phyloP scores from a whole-genome alignment of 306 rosid species.

The Cicer yamashitae region DNA sequence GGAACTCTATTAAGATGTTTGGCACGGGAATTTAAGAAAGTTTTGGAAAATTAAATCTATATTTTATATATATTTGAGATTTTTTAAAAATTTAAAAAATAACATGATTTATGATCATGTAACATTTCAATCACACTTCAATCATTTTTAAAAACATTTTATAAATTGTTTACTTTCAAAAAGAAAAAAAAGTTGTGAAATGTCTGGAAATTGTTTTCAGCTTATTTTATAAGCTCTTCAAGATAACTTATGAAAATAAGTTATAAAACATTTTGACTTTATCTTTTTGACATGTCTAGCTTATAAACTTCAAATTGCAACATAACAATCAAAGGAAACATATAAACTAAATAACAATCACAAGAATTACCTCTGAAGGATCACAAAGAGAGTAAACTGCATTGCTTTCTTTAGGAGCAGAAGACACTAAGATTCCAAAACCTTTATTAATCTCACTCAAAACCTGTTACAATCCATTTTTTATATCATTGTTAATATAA shows the following conservation, averaged over 20 bases:
- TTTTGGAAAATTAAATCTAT: no score
- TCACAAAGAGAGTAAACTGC: conserved; percentile 84
- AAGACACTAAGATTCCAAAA: conserved; percentile 81
- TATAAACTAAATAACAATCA: neutral
- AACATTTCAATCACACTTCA: no score
- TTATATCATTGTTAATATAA: conserved; percentile 24
- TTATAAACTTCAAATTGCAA: neutral
- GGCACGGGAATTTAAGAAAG: no score
- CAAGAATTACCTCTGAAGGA: conserved; percentile 73
- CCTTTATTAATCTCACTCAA: conserved; percentile 70
- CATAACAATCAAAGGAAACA: neutral
- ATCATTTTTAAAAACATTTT: no score
- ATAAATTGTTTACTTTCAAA: no score
- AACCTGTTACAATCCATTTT: conserved; percentile 59
- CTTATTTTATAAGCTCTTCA: neutral
- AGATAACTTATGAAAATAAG: neutral
- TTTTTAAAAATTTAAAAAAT: no score
- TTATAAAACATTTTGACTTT: no score
- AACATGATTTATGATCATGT: no score
- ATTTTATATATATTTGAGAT: no score
- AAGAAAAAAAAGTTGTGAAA: neutral
- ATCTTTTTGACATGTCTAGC: no score
- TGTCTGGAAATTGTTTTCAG: neutral
- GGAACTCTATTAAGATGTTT: no score
- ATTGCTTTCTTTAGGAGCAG: conserved; percentile 76